Percentiles rank a stretch among this genome's conserved stretches.
Conservation (phyloP, 2,329 filamentous ascomycete genomes). For the Corynespora cassiicola region DNA sequence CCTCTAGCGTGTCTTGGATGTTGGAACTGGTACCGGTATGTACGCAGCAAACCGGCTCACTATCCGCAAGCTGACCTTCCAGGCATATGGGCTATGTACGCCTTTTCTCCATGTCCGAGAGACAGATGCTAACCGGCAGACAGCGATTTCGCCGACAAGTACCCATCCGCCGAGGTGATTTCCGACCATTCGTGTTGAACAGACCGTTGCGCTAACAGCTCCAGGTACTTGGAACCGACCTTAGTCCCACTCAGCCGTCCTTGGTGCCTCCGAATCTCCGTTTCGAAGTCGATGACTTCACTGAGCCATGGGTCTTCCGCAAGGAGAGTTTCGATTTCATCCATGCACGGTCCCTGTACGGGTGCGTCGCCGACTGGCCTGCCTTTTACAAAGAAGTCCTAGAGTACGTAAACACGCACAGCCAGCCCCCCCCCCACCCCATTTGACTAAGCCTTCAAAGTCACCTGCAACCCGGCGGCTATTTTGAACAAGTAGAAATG, state of each 20-base stretch:
- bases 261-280: slow-evolving; percentile 39
- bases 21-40: slow-evolving; percentile 48
- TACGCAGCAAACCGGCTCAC: slow-evolving; percentile 1
- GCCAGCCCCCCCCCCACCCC: background rate
- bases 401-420: slow-evolving; percentile 18
- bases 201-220: slow-evolving; percentile 16
- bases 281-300: slow-evolving; percentile 42
- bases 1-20: slow-evolving; percentile 44
- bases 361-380: slow-evolving; percentile 29
- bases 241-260: slow-evolving; percentile 48
- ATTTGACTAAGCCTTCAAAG: too few species aligned
- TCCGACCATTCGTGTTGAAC: background rate
- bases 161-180: slow-evolving; percentile 36
- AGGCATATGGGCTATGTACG: slow-evolving; percentile 50
- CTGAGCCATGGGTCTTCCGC: slow-evolving; percentile 36
- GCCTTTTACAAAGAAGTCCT: slow-evolving; percentile 25
- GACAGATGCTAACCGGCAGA: slow-evolving; percentile 3
- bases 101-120: slow-evolving; percentile 3
- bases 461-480: slow-evolving; percentile 38
- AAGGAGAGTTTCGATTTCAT: slow-evolving; percentile 30
- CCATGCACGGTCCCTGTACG: slow-evolving; percentile 23
- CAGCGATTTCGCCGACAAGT: slow-evolving; percentile 48
- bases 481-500: slow-evolving; percentile 34
- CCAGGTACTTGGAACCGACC: slow-evolving; percentile 43
- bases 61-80: slow-evolving; percentile 18